phyloP scores from a whole-genome alignment of 495 filamentous ascomycete species.

The Monascus purpureus region DNA sequence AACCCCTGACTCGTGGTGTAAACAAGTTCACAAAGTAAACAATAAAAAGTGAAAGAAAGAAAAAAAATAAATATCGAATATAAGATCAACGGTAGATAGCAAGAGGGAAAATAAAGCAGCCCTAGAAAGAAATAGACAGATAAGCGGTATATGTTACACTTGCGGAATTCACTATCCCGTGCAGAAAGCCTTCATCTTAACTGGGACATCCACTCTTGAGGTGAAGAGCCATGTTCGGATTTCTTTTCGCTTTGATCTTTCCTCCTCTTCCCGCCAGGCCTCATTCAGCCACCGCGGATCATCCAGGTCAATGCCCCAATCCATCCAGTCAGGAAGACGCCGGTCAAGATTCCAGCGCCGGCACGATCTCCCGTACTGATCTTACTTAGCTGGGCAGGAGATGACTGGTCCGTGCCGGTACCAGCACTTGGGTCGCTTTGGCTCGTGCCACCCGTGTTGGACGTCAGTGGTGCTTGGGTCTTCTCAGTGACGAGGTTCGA shows the following conservation, averaged over 20 bases:
- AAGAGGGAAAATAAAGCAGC: not conserved
- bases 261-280: too few relatives aligned
- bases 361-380: constrained; percentile 46
- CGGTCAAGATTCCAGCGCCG: constrained; percentile 52
- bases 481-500: constrained; percentile 35
- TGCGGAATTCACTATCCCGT: too few relatives aligned
- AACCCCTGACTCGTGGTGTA: too few relatives aligned
- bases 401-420: constrained; percentile 10
- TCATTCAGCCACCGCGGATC: constrained; percentile 17
- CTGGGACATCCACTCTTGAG: too few relatives aligned
- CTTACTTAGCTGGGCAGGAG: constrained; percentile 11
- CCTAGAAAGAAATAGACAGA: too few relatives aligned
- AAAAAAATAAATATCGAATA: too few relatives aligned
- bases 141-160: too few relatives aligned
- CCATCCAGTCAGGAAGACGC: constrained; percentile 40
- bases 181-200: too few relatives aligned
- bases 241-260: too few relatives aligned
- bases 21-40: too few relatives aligned
- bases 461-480: constrained; percentile 36
- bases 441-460: constrained; percentile 49
- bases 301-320: constrained; percentile 33
- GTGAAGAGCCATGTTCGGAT: too few relatives aligned
- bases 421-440: constrained; percentile 47
- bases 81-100: constrained; percentile 2
- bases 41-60: too few relatives aligned